phyloP scores from a whole-genome alignment of 129 eudicot genomes.

The Pittosporum tobira region DNA sequence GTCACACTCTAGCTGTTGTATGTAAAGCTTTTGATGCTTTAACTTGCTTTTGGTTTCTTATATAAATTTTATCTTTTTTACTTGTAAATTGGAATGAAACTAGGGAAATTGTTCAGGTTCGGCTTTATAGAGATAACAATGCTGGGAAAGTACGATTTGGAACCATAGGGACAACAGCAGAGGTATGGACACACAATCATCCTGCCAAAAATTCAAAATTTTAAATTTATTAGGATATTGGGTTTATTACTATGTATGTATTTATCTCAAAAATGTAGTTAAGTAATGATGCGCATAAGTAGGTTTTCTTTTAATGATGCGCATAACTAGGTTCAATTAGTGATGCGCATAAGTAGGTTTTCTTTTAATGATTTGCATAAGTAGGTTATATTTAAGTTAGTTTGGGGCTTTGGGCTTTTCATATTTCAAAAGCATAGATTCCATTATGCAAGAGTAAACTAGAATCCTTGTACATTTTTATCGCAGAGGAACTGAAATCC shows the following conservation, averaged over 20 bases:
- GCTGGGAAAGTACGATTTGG: conserved; percentile 54
- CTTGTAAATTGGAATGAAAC: conserved; percentile 3
- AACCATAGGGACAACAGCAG: conserved; percentile 82
- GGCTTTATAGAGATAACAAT: conserved; percentile 47
- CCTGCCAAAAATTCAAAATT: background rate
- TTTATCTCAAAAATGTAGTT: too few species aligned
- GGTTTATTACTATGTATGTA: background rate
- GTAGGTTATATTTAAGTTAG: too few species aligned
- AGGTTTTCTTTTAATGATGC: too few species aligned
- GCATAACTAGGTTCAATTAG: too few species aligned
- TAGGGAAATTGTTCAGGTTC: conserved; percentile 40
- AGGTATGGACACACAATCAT: conserved; percentile 35
- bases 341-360: too few species aligned
- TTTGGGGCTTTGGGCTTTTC: too few species aligned
- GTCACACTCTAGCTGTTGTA: conserved; percentile 88
- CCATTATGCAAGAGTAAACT: too few species aligned
- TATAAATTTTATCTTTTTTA: background rate
- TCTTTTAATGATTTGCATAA: too few species aligned
- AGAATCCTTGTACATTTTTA: too few species aligned
- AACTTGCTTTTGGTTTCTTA: background rate
- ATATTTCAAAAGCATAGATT: too few species aligned
- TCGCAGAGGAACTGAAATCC: too few species aligned
- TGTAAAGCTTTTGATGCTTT: conserved; percentile 15
- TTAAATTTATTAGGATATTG: background rate
- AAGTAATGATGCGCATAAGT: too few species aligned